These are phyloP conservation scores for Excoecaria cochinchinensis DNA, from an alignment of 345 rosid genomes.

Conservation along the genomic window DNA sequence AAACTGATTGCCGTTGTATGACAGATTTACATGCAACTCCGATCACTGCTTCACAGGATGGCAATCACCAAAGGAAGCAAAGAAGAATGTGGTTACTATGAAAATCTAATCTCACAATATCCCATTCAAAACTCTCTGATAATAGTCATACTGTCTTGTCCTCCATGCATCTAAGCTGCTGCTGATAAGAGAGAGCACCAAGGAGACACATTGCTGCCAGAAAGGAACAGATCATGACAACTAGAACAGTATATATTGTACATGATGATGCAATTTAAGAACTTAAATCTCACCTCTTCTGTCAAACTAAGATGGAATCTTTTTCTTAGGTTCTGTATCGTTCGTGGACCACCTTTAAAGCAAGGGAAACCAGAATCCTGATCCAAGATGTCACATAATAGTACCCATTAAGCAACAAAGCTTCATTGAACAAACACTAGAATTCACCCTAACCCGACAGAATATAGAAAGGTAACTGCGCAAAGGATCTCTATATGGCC, in stretches of 20 bases:
- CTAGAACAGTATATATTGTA: not conserved
- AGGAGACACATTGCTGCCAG: constrained; percentile 94
- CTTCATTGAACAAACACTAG: not conserved
- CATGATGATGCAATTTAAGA: constrained; percentile 2
- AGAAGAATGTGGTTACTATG: constrained; percentile 16
- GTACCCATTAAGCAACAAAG: constrained; percentile 6
- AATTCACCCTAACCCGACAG: not conserved
- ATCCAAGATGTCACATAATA: constrained; percentile 19
- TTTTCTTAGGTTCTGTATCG: constrained; percentile 90
- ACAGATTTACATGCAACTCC: constrained; percentile 7
- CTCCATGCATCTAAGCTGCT: constrained; percentile 99
- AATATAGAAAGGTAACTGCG: not conserved
- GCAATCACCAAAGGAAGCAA: constrained; percentile 17
- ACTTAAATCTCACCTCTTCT: constrained; percentile 67
- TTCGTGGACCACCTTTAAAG: constrained; percentile 95
- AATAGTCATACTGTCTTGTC: constrained; percentile 95
- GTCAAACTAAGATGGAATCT: constrained; percentile 92
- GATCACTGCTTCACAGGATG: constrained; percentile 24
- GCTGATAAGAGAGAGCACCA: constrained; percentile 96
- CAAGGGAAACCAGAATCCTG: constrained; percentile 99
- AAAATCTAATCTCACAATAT: constrained; percentile 58
- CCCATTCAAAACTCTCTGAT: constrained; percentile 95
- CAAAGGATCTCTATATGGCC: not conserved
- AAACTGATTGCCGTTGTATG: constrained; percentile 11
- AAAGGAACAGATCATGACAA: constrained; percentile 31